Evolutionary conservation across 805 yeast genomes (phyloP), one percentile per base, ranked within the genome.

Genomic region (Ogataea saltuana): DNA sequence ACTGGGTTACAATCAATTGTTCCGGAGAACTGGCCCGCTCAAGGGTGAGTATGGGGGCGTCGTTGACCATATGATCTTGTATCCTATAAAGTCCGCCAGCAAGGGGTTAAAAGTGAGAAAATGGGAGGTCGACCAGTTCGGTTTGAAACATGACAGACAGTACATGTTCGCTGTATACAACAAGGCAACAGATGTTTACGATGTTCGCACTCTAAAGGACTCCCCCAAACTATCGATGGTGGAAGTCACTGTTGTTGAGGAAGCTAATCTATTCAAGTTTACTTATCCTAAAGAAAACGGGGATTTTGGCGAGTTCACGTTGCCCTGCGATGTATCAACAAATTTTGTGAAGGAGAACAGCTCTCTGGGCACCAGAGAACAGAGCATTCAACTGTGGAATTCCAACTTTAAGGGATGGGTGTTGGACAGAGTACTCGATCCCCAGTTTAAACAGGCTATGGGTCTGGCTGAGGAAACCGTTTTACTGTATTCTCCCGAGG

Each of bases 41-140:
- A 23, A 27, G 10, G 62, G 60, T 4, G 45, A 40, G 7, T 26
- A 51, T 32, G 63, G 60, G 12, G 63, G 65, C 6, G 25, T 11
- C 2, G 45, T 63, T n/a, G 56, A 57, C 20, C 35, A 52, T 33
- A 37, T 61, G 43, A 41, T 56, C 4, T 45, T 63, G 4, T 63
- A 60, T 38, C 67, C 67, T 1, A 58, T 63, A 36, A 63, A 63
- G 35, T 53, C 63, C 3, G 56, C 54, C 5, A 46, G 56, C 12
- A 52, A 36, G 10, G 66, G 65, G 3, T 21, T 60, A 13, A 47
- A 44, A 16, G 60, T 57, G 6, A 47, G 45, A 8, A 41, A 55
- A 31, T 63, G 67, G 66, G 50, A 46, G 13, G 33, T 60, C 13
- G 53, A 49, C 25, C 40, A 42, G n/a, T 58, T 53, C 39, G 67